These are phyloP conservation scores for Phytophthora crassamura DNA, from an alignment of 352 stramenopile species.

Conservation along the genomic window DNA sequence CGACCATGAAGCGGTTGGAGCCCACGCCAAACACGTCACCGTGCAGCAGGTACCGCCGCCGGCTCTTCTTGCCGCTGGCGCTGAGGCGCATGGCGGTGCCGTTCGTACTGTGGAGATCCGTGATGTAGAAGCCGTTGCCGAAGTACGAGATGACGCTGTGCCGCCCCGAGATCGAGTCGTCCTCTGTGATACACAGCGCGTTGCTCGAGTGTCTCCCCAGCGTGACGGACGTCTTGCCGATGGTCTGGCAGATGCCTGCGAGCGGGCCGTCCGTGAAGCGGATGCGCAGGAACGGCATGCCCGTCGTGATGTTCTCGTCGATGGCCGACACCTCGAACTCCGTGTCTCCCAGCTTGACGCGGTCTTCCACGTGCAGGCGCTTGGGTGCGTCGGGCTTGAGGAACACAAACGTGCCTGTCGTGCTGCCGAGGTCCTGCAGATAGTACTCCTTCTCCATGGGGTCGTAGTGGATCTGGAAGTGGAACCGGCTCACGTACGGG, in stretches of 20 bases:
- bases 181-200: constrained; percentile 82
- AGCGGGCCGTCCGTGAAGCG: constrained; percentile 82
- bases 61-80: constrained; percentile 63
- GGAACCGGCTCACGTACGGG: constrained; percentile 81
- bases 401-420: constrained; percentile 84
- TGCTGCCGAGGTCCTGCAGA: constrained; percentile 80
- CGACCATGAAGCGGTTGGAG: constrained; percentile 85
- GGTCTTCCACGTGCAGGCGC: constrained; percentile 69
- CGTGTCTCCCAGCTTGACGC: constrained; percentile 79
- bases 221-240: constrained; percentile 78
- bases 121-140: constrained; percentile 86
- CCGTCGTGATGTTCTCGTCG: constrained; percentile 66
- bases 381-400: constrained; percentile 78
- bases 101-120: constrained; percentile 84
- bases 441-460: constrained; percentile 87
- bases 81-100: constrained; percentile 81
- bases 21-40: constrained; percentile 86
- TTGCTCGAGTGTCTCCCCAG: constrained; percentile 78
- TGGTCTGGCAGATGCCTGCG: constrained; percentile 72
- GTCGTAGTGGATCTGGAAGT: constrained; percentile 86
- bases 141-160: constrained; percentile 80
- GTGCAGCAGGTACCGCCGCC: constrained; percentile 68
- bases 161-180: constrained; percentile 80
- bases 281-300: constrained; percentile 78
- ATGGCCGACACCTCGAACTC: constrained; percentile 85